These are phyloP conservation scores for Mycena sanguinolenta DNA, from an alignment of 768 basidiomycete species.

Conservation along the genomic window DNA sequence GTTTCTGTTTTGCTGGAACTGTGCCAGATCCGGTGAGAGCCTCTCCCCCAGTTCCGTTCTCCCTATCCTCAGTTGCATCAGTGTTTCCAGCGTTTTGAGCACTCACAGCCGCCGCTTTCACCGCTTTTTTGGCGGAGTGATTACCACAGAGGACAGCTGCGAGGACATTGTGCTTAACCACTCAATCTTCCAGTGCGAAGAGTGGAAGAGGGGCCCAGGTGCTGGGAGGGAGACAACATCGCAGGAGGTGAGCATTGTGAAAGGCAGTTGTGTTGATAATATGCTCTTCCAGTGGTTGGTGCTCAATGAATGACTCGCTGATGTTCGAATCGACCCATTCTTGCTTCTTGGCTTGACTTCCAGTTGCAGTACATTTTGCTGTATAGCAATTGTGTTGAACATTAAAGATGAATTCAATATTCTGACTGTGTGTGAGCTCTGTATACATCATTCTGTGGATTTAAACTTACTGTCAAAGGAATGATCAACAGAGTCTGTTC, in stretches of 20 bases:
- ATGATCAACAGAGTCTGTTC: conserved; percentile 5
- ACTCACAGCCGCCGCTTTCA: background rate
- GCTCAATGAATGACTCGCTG: conserved; percentile 10
- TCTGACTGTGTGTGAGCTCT: background rate
- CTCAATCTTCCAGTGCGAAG: background rate
- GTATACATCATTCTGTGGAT: background rate
- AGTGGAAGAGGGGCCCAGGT: conserved; percentile 12
- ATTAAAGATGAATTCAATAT: conserved; percentile 21
- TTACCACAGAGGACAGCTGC: background rate
- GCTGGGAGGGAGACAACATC: conserved; percentile 9
- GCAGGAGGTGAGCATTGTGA: conserved; percentile 34
- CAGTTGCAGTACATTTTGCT: conserved; percentile 13
- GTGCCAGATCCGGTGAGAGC: background rate
- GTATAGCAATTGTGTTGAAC: conserved; percentile 24
- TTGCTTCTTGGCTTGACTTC: conserved; percentile 6
- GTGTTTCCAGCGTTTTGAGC: no score
- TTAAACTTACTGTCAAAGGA: conserved; percentile 1
- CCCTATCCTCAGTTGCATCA: no score
- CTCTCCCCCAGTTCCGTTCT: no score
- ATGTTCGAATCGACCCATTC: conserved; percentile 21
- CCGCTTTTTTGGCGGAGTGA: background rate
- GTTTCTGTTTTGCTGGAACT: background rate
- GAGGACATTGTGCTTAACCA: conserved; percentile 2
- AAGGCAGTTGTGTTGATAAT: conserved; percentile 25
- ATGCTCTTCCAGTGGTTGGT: conserved; percentile 4